Evolutionary conservation across 2,329 filamentous ascomycete genomes (phyloP).

Genomic region (Piedraia hortae): DNA sequence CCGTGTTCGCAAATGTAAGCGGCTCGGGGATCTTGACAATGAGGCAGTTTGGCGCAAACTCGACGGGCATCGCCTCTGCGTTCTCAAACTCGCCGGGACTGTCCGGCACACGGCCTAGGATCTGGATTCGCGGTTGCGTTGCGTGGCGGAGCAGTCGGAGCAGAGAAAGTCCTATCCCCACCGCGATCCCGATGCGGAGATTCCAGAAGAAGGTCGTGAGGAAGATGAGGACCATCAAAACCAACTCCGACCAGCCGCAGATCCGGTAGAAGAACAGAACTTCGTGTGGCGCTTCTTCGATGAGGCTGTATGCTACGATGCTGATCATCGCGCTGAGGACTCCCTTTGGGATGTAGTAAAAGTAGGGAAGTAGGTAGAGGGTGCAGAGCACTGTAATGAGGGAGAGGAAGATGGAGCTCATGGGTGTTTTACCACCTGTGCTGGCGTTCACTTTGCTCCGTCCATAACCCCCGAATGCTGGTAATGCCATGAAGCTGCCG

Average conservation of each 20-base stretch:
- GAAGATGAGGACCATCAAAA: slow-evolving; percentile 75
- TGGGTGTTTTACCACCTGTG: slow-evolving; percentile 74
- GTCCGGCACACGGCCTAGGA: slow-evolving; percentile 65
- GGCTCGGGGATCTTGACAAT: slow-evolving; percentile 97
- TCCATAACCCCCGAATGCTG: slow-evolving; percentile 86
- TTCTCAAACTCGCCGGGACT: slow-evolving; percentile 62
- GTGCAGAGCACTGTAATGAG: slow-evolving; percentile 59
- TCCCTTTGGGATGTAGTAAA: slow-evolving; percentile 92
- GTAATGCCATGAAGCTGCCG: slow-evolving; percentile 73
- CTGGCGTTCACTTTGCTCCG: slow-evolving; percentile 84
- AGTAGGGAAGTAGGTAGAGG: slow-evolving; percentile 60
- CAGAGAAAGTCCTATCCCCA: slow-evolving; percentile 74
- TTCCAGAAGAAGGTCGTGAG: slow-evolving; percentile 85
- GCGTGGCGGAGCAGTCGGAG: slow-evolving; percentile 73
- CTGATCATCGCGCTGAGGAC: slow-evolving; percentile 84
- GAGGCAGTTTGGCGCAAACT: slow-evolving; percentile 73
- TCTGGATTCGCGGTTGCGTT: slow-evolving; percentile 83
- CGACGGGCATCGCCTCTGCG: slow-evolving; percentile 38
- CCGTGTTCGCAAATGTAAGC: slow-evolving; percentile 88
- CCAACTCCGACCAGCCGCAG: slow-evolving; percentile 59
- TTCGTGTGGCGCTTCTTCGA: slow-evolving; percentile 87
- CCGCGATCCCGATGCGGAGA: slow-evolving; percentile 71
- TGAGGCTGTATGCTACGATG: slow-evolving; percentile 77
- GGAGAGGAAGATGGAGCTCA: slow-evolving; percentile 73
- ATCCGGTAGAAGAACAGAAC: slow-evolving; percentile 71